These are phyloP conservation scores for Craspedostauros australis DNA, from an alignment of 108 stramenopile species.

Conservation along the genomic window DNA sequence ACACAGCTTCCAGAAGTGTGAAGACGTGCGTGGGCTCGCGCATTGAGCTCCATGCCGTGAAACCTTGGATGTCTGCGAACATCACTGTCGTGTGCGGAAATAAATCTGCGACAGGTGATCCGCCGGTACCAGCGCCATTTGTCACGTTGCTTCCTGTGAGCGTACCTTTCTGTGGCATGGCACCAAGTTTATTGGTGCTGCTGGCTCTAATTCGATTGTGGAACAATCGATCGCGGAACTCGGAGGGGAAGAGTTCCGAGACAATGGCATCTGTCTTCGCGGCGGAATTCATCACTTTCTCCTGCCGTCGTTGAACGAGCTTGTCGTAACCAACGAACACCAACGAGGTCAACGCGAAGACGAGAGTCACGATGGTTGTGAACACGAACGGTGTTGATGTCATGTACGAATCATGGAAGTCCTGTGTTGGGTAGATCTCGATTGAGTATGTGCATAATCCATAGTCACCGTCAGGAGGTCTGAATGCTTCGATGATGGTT, in stretches of 20 bases:
- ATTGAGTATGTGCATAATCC: too few species aligned
- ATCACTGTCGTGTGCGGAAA: slow-evolving; percentile 12
- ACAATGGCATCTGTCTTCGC: background rate
- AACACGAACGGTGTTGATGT: slow-evolving; percentile 1
- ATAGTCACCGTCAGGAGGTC: too few species aligned
- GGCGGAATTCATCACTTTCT: slow-evolving; percentile 9
- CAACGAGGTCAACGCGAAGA: slow-evolving; percentile 14
- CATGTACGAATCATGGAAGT: background rate
- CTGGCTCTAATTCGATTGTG: too few species aligned
- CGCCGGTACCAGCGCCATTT: too few species aligned
- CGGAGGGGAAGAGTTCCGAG: slow-evolving; percentile 5
- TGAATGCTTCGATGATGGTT: too few species aligned
- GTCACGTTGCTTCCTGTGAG: too few species aligned
- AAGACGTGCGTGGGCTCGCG: slow-evolving; percentile 19
- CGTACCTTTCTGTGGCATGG: too few species aligned
- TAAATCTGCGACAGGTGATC: too few species aligned
- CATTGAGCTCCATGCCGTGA: slow-evolving; percentile 15
- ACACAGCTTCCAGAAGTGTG: slow-evolving; percentile 5
- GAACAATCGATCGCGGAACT: too few species aligned
- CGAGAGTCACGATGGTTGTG: background rate
- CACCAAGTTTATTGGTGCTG: too few species aligned
- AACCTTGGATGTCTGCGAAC: slow-evolving; percentile 18
- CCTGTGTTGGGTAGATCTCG: background rate
- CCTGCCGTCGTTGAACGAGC: slow-evolving; percentile 13
- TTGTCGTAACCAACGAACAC: slow-evolving; percentile 18